Base-by-base conservation (phyloP, 176 grass and related monocot species). In the Eragrostis curvula region DNA sequence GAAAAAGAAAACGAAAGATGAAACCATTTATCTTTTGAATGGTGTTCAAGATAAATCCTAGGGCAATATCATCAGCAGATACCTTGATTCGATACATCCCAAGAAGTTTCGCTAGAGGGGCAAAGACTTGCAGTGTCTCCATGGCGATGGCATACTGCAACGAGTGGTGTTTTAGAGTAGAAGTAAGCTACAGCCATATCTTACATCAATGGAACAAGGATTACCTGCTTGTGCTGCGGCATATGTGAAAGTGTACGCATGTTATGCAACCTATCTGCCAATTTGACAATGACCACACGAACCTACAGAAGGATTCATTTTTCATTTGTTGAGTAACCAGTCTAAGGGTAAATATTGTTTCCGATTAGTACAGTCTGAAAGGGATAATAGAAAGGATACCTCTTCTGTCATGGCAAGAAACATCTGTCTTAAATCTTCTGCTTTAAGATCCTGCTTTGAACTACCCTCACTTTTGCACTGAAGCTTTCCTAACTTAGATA, bases 331-430 rank as follows among this genome's bases (percentile, higher is more conserved):
- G 78, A n/a, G 39, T 60, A 77, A 60, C 48, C 39, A 52, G 41
- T 70, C 30, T 36, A 36, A 17, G 62, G 29, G 67, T 63, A 83
- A 83, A 68, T 44, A 66, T 44, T 74, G 58, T 28, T 65, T 76
- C 45, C 27, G 1, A 10, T n/a, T 66, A 39, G 61, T 79, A 91
- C 18, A 81, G 6, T 81, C 29, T 15, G 65, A 18, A 65, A 80
- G 50, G 45, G 29, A n/a, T 66, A 39, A 78, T 64, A 30, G 63
- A 62, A 71, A 67, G 12, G 63, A 24, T 56, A 98, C 96, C 92
- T 98, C 96, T 82, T 98, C 90, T 82, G 96, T 96, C 96, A 98
- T 98, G 58, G 96, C 88, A 95, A 98, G 96, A 88, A 98, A 98
- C 96, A 98, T 98, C 73, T 98, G 96, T 74, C 92, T 91, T 30